Percentiles rank a stretch among this genome's conserved stretches.
Evolutionary conservation across 164 flowering plant genomes (phyloP).

Genomic region (Magnolia officinalis): DNA sequence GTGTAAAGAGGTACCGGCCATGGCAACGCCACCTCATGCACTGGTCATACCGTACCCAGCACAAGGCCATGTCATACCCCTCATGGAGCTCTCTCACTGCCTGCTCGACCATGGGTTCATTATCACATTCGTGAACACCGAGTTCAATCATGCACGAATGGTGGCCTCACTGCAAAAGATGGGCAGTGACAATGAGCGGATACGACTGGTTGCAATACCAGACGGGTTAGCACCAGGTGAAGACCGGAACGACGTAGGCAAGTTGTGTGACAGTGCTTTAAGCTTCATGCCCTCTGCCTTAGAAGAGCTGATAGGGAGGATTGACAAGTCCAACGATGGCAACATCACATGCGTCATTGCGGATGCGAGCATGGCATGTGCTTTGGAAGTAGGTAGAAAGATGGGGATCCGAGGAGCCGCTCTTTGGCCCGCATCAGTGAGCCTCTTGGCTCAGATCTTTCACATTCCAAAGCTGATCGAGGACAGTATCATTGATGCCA

Average conservation of each 20-base stretch:
- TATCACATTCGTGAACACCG: constrained; percentile 17
- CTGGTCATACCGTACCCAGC: constrained; percentile 24
- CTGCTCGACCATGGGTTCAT: constrained; percentile 25
- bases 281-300: constrained; percentile 1
- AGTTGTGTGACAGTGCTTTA: not conserved
- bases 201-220: constrained; percentile 14
- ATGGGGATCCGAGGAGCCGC: constrained; percentile 14
- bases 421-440: constrained; percentile 9
- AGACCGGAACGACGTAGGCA: constrained; percentile 4
- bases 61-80: constrained; percentile 29
- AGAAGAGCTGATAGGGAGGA: constrained; percentile 16
- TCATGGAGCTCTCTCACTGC: constrained; percentile 26
- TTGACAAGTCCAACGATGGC: constrained; percentile 1
- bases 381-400: constrained; percentile 10
- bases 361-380: constrained; percentile 8
- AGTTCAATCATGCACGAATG: not conserved
- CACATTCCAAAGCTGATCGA: constrained; percentile 14
- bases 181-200: not conserved
- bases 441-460: not conserved
- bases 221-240: constrained; percentile 14
- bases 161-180: not conserved
- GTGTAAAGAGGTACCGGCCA: not conserved
- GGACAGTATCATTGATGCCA: constrained; percentile 5
- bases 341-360: constrained; percentile 17
- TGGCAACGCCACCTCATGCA: constrained; percentile 24